Conservation (phyloP, 163 green algal genomes). For the Trebouxia gelatinosa region DNA sequence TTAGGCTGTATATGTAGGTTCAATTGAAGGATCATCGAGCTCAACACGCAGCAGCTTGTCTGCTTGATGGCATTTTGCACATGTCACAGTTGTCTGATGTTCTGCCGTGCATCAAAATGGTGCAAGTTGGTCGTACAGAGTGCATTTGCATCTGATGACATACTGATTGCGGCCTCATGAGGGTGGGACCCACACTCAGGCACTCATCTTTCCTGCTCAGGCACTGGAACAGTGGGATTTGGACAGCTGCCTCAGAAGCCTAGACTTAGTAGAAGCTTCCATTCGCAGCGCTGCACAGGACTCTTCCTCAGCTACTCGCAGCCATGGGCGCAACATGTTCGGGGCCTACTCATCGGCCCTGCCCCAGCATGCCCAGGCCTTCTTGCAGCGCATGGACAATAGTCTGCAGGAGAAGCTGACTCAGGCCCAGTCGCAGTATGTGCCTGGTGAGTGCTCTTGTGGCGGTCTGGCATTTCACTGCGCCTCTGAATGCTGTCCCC, state of each 20-base stretch:
- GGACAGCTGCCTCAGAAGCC: constrained; percentile 38
- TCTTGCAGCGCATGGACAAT: constrained; percentile 54
- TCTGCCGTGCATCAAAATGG: too few species aligned
- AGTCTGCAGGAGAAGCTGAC: constrained; percentile 63
- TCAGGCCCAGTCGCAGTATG: too few species aligned
- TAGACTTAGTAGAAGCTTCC: constrained; percentile 57
- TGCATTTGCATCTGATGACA: too few species aligned
- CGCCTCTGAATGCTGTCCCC: too few species aligned
- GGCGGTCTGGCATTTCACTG: too few species aligned
- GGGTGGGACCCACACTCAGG: background rate
- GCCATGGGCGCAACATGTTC: constrained; percentile 48
- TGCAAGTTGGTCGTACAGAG: too few species aligned
- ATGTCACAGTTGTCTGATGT: background rate
- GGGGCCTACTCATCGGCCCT: constrained; percentile 45
- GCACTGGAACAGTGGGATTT: constrained; percentile 64
- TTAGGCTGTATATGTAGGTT: too few species aligned
- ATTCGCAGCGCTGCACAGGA: constrained; percentile 53
- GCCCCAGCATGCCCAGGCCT: constrained; percentile 42
- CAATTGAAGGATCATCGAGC: too few species aligned
- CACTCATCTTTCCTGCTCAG: too few species aligned
- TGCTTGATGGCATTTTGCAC: background rate
- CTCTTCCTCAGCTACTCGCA: constrained; percentile 50
- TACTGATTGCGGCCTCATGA: background rate
- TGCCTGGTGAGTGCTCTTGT: too few species aligned
- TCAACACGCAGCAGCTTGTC: too few species aligned